phyloP scores from a whole-genome alignment of 805 yeast genomes.

The Lipomyces sp. region DNA sequence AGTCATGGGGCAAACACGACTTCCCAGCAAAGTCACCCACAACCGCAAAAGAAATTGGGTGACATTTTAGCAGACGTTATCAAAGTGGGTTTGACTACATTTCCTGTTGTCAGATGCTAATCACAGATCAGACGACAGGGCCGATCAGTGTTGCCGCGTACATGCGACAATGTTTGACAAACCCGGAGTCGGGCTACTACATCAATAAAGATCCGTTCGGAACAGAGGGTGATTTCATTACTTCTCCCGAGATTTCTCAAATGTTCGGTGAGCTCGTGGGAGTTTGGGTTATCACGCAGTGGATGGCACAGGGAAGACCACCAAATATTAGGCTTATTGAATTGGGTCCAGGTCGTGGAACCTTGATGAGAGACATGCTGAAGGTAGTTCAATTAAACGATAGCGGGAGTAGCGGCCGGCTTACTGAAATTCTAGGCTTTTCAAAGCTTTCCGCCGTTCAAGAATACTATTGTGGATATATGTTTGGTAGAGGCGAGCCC shows the following conservation, averaged over 20 bases:
- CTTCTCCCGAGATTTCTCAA: constrained; percentile 86
- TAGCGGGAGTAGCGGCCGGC: constrained; percentile 36
- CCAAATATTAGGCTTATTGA: constrained; percentile 62
- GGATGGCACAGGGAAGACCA: constrained; percentile 63
- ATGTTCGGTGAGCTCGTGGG: constrained; percentile 88
- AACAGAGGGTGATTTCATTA: constrained; percentile 71
- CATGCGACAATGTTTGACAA: constrained; percentile 81
- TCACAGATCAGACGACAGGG: constrained; percentile 61
- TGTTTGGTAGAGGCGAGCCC: constrained; percentile 74
- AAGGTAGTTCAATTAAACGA: constrained; percentile 39
- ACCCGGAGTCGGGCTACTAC: constrained; percentile 79
- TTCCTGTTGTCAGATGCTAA: not conserved
- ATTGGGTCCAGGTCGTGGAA: constrained; percentile 86
- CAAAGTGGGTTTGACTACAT: constrained; percentile 27
- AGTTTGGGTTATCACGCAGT: constrained; percentile 60
- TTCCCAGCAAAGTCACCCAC: constrained; percentile 1
- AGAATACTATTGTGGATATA: constrained; percentile 47
- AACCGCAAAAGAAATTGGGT: constrained; percentile 39
- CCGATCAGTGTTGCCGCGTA: constrained; percentile 74
- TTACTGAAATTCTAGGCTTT: constrained; percentile 10
- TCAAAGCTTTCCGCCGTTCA: constrained; percentile 43
- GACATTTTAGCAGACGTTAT: constrained; percentile 45
- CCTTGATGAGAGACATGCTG: constrained; percentile 70
- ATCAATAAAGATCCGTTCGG: constrained; percentile 78
- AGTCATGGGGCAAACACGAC: not conserved